Conservation (phyloP, 2,329 filamentous ascomycete genomes). For the Xylariaceae sp. region DNA sequence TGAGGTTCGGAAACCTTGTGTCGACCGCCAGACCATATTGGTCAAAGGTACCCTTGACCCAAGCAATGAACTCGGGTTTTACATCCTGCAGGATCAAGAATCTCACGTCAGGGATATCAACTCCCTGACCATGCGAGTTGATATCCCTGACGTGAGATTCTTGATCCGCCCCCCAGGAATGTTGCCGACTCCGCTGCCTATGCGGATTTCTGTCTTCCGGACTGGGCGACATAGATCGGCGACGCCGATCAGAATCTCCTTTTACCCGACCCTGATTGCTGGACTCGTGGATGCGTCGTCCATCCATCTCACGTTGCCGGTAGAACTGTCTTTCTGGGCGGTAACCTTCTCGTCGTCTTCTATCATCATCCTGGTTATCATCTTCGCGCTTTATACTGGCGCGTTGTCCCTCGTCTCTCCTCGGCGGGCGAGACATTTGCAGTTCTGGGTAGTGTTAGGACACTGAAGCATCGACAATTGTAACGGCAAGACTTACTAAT, state of each 20-base stretch:
- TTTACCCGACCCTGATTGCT: conserved; percentile 36
- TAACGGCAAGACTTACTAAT: conserved; percentile 68
- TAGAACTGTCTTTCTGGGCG: conserved; percentile 26
- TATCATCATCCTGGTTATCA: conserved; percentile 30
- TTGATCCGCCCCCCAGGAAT: conserved; percentile 52
- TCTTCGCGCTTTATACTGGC: conserved; percentile 44
- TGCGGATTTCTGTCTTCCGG: conserved; percentile 49
- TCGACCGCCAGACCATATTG: conserved; percentile 69
- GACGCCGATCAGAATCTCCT: conserved; percentile 46
- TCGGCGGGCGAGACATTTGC: conserved; percentile 85
- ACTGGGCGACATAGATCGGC: conserved; percentile 65
- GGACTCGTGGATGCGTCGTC: conserved; percentile 35
- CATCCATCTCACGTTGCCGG: conserved; percentile 30
- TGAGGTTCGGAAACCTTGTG: too few relatives aligned
- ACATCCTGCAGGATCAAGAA: conserved; percentile 77
- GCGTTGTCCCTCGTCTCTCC: conserved; percentile 67
- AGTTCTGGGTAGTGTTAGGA: conserved; percentile 56
- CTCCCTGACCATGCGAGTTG: too few relatives aligned
- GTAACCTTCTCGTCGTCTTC: conserved; percentile 29
- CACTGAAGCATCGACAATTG: background rate
- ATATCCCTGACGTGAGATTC: conserved; percentile 71
- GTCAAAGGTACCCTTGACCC: conserved; percentile 74
- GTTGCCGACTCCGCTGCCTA: conserved; percentile 57
- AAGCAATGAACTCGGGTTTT: conserved; percentile 73
- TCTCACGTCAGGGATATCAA: conserved; percentile 83